Evolutionary conservation across 192 early-diverging fungal genomes (phyloP), one percentile per base, ranked within the genome.

Genomic region (Backusella circina): DNA sequence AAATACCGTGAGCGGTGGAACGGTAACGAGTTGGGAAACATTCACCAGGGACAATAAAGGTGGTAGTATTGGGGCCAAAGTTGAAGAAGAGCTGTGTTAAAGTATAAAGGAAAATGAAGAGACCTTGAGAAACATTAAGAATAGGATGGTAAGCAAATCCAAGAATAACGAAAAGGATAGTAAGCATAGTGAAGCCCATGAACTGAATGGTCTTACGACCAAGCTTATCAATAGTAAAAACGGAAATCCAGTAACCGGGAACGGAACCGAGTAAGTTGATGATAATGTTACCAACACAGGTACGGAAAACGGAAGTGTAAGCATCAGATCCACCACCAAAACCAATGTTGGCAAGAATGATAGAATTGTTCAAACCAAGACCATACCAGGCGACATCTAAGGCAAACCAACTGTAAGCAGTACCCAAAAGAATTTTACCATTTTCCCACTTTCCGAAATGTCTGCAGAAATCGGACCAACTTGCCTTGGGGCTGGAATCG

Each of bases 211-310:
- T 83, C 80, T 95, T 96, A 79, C 98, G 94, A 74, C 98, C 98
- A 38, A 94, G 75, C 71, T 82, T 83, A 71, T 99, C 98, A 36
- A 99, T 93, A 23, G 91, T 84, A 70, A 93, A 93, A 71, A 99
- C 95, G 4, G 93, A 85, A 79, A 99, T 86, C 94, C 94, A 97
- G 91, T 98, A 99, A 65, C 98, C 98, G 39, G 98, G 98, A 15
- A 99, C 88, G 35, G 90, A 90, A 54, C 94, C 94, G 21, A 94
- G 85, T 13, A 94, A 71, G 51, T 94, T 93, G 82, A 99, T 91
- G 77, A 96, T 96, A 75, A 97, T 89, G 86, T 93, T 96, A 74
- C 98, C 98, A 76, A 96, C 84, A 32, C 94, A 87, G 28, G 86
- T 90, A 81, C 90, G 90, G 75, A 70, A 82, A 74, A 96, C 81